phyloP scores from a whole-genome alignment of 805 yeast species.

The Wickerhamomyces alni region DNA sequence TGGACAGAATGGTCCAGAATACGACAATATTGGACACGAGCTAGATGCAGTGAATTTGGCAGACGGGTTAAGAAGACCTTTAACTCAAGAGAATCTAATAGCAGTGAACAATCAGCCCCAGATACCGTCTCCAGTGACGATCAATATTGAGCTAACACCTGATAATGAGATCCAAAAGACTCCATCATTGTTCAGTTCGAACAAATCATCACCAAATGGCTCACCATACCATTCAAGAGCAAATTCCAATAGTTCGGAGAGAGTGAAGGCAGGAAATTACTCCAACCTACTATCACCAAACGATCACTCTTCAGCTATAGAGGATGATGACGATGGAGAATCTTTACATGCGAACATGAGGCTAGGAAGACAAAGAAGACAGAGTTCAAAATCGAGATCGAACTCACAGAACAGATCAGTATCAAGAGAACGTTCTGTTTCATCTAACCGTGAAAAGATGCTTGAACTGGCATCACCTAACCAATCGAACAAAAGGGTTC shows the following conservation, averaged over 20 bases:
- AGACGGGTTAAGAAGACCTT: slow-evolving; percentile 1
- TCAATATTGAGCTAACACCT: slow-evolving; percentile 29
- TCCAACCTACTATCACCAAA: slow-evolving; percentile 6
- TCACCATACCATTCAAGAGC: slow-evolving; percentile 31
- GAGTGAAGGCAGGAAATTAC: slow-evolving; percentile 15
- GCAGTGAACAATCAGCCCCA: slow-evolving; percentile 3
- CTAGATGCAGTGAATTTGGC: slow-evolving; percentile 5
- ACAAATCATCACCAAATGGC: slow-evolving; percentile 27
- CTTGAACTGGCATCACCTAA: slow-evolving; percentile 59
- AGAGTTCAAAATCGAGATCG: slow-evolving; percentile 23
- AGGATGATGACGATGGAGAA: slow-evolving; percentile 7
- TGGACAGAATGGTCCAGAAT: slow-evolving; percentile 2
- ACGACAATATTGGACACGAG: slow-evolving; percentile 1
- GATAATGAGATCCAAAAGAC: slow-evolving; percentile 39
- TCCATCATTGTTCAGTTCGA: slow-evolving; percentile 51
- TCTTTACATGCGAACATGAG: slow-evolving; percentile 15
- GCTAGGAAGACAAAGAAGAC: slow-evolving; percentile 31
- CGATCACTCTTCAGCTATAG: slow-evolving; percentile 10
- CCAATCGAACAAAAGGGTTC: slow-evolving; percentile 47
- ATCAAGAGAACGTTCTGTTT: slow-evolving; percentile 24
- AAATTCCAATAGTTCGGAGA: slow-evolving; percentile 24
- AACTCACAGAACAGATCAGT: slow-evolving; percentile 19
- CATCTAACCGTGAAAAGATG: slow-evolving; percentile 44
- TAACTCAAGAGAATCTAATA: slow-evolving; percentile 18
- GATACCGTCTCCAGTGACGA: slow-evolving; percentile 19